Evolutionary conservation across 169 alveolate genomes (phyloP), one percentile per base, ranked within the genome.

Genomic region (Amoebophrya sp.): DNA sequence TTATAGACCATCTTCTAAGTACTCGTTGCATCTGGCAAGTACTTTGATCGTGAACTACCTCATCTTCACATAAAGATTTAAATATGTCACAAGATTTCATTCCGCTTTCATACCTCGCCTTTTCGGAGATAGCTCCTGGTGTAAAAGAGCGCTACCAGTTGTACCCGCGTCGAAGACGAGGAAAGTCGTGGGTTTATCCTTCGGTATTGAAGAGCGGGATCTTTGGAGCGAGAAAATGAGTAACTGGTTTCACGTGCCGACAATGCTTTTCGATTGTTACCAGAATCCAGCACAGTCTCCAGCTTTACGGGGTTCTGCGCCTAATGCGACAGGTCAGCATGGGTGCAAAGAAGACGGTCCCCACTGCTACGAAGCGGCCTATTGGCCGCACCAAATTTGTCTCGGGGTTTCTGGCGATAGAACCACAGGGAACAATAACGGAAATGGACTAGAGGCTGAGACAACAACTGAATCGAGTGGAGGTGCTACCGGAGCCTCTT

Each of bases 141-240:
- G 83, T 36, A 26, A 65, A 1, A 65, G n/a, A 26, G 83, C 83
- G 33, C 38, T 65, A 65, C 10, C 83, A 1, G 83, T 6, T 0
- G 26, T 26, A 65, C 12, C 26, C 10, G 33, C 3, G 33, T 36
- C 38, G 33, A 65, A 36, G 2, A 6, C 33, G 39, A 6, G 36
- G 83, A 0, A 65, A 1, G 36, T 18, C 2, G 83, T 65, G 33
- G 83, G 83, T 0, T 36, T 65, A 10, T 65, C 83, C 2, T 65
- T 65, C 33, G 83, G 83, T 29, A 18, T 65, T 6, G 83, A 65
- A 36, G 83, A 65, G 83, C 83, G 83, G 83, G 83, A 65, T 65
- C 83, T 65, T 29, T 65, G 83, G 83, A 65, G 83, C 83, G 83
- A 65, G n/a, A 65, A 65, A 65, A 65, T 65, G 83, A 65, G 83